A percentile compares a stretch with the other conserved stretches of the same genome.
phyloP scores from a whole-genome alignment of 2,329 filamentous ascomycete species.

The Balansia obtecta region DNA sequence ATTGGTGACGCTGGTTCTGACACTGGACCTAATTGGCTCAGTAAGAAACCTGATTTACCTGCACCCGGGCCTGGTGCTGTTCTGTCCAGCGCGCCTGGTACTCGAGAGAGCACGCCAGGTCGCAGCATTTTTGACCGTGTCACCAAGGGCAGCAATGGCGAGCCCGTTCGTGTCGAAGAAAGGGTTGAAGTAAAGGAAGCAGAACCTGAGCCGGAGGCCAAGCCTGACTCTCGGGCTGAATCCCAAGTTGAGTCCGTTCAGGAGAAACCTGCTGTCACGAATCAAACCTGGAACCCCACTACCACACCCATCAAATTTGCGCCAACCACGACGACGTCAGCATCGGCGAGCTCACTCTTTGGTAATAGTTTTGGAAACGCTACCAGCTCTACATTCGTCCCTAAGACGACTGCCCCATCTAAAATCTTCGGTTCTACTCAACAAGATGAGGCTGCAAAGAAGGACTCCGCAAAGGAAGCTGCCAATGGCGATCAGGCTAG shows the following conservation, averaged over 20 bases:
- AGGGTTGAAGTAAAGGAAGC: conserved; percentile 9
- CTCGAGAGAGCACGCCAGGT: conserved; percentile 31
- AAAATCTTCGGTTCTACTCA: conserved; percentile 25
- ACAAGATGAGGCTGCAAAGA: conserved; percentile 16
- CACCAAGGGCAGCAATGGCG: conserved; percentile 35
- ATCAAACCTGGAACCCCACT: conserved; percentile 31
- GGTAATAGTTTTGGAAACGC: conserved; percentile 16
- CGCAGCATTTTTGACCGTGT: conserved; percentile 45
- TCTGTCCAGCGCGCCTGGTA: conserved; percentile 26
- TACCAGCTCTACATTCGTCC: conserved; percentile 22
- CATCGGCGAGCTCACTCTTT: conserved; percentile 21
- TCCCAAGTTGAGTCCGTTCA: conserved; percentile 1
- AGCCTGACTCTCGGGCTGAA: background rate
- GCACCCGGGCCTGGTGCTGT: conserved; percentile 11
- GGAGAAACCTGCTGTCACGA: conserved; percentile 18
- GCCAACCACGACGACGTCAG: conserved; percentile 17
- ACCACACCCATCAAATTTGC: conserved; percentile 44
- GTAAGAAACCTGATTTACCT: conserved; percentile 18
- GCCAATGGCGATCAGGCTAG: conserved; percentile 13
- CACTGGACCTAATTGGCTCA: conserved; percentile 14
- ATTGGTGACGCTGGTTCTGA: conserved; percentile 27
- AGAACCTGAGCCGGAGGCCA: background rate
- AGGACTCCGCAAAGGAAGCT: conserved; percentile 13
- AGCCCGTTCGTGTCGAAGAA: conserved; percentile 31
- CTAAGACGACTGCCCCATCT: conserved; percentile 22